phyloP scores from a whole-genome alignment of 208 protist genomes.

The Sergeia podlipaevii region DNA sequence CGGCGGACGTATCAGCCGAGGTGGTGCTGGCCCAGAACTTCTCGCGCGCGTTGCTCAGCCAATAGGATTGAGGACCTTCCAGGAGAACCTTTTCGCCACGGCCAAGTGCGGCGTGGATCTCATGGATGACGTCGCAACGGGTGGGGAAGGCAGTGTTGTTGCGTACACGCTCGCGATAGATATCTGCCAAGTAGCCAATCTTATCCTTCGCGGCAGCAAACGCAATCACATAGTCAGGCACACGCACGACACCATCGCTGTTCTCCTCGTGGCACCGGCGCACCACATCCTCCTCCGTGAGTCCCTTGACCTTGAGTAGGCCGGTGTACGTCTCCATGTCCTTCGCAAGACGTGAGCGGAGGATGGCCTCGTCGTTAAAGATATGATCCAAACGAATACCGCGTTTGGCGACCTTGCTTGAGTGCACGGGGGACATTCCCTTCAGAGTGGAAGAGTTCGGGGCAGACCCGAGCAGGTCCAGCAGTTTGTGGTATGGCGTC shows the following conservation, averaged over 20 bases:
- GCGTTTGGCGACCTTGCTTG: conserved; percentile 86
- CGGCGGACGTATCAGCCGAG: conserved; percentile 83
- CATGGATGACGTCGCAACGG: conserved; percentile 82
- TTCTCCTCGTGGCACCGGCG: conserved; percentile 75
- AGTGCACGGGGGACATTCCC: conserved; percentile 89
- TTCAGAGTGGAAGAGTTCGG: conserved; percentile 89
- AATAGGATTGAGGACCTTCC: conserved; percentile 92
- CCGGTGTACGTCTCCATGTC: conserved; percentile 90
- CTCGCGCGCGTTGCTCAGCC: conserved; percentile 88
- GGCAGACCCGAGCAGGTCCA: conserved; percentile 79
- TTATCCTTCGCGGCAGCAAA: conserved; percentile 83
- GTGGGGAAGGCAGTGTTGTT: conserved; percentile 76
- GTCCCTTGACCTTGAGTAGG: conserved; percentile 54
- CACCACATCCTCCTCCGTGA: conserved; percentile 81
- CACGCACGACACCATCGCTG: conserved; percentile 74
- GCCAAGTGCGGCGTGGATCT: conserved; percentile 60
- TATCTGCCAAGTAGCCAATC: conserved; percentile 69
- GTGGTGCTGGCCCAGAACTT: conserved; percentile 93
- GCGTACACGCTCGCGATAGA: conserved; percentile 70
- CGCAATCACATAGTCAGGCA: conserved; percentile 77
- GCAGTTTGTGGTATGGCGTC: conserved; percentile 90
- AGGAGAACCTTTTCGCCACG: conserved; percentile 84
- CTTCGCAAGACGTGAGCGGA: conserved; percentile 59
- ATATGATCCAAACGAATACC: conserved; percentile 91
- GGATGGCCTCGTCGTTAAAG: conserved; percentile 76